These are phyloP conservation scores for Fusarium sp. DNA, from an alignment of 2,329 filamentous ascomycete genomes.

Conservation along the genomic window DNA sequence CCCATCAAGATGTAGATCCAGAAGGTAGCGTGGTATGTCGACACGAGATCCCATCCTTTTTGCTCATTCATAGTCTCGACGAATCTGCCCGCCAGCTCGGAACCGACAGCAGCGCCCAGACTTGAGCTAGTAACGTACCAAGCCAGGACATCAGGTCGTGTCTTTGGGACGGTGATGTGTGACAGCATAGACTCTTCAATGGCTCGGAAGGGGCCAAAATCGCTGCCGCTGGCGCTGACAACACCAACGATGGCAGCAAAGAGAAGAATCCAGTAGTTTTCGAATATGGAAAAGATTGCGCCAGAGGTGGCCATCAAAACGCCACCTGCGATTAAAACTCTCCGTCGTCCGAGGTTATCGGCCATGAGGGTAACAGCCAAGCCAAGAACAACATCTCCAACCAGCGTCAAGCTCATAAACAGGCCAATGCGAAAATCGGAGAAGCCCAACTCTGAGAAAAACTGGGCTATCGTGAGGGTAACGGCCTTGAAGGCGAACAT, in stretches of 20 bases:
- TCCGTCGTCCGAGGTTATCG: conserved; percentile 70
- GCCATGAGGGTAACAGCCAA: conserved; percentile 72
- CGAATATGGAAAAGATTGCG: conserved; percentile 65
- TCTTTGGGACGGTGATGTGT: conserved; percentile 69
- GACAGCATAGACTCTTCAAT: conserved; percentile 77
- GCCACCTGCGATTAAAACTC: conserved; percentile 68
- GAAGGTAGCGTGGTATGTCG: conserved; percentile 71
- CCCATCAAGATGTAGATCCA: conserved; percentile 73
- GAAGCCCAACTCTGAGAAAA: conserved; percentile 69
- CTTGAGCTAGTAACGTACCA: conserved; percentile 75
- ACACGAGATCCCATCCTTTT: conserved; percentile 64
- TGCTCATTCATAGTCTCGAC: conserved; percentile 63
- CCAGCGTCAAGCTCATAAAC: conserved; percentile 75
- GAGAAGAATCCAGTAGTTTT: conserved; percentile 73
- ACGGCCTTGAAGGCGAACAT: conserved; percentile 76
- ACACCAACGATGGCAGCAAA: conserved; percentile 73
- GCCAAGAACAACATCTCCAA: conserved; percentile 73
- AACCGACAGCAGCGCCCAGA: conserved; percentile 69
- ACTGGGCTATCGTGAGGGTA: conserved; percentile 73
- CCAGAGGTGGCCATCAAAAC: conserved; percentile 72
- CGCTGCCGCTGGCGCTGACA: conserved; percentile 73
- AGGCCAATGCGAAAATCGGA: conserved; percentile 73
- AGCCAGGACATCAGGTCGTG: conserved; percentile 73
- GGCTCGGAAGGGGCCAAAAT: conserved; percentile 77
- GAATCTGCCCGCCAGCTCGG: conserved; percentile 66